A percentile compares a stretch with the other conserved stretches of the same genome.
These are phyloP conservation scores for Globisporangium paddicum DNA, from an alignment of 352 stramenopile genomes.

Conservation along the genomic window DNA sequence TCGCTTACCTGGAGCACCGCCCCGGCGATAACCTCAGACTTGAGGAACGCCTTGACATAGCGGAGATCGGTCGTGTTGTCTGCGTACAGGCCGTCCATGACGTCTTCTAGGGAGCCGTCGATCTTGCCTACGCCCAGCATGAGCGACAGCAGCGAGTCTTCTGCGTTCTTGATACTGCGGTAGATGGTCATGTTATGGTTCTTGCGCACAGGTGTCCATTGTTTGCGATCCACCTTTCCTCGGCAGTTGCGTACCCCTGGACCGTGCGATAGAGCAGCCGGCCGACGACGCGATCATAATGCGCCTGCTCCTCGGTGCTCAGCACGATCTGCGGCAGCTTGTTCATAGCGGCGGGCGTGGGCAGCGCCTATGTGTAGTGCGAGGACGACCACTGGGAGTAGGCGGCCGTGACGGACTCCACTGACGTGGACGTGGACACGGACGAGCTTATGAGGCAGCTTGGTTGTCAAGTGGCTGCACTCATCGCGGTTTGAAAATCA, in stretches of 20 bases:
- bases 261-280: constrained; percentile 24
- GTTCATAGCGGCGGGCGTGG: not conserved
- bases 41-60: constrained; percentile 31
- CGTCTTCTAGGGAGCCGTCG: constrained; percentile 34
- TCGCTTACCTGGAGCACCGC: constrained; percentile 32
- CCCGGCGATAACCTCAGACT: constrained; percentile 25
- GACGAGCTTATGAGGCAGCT: too few species aligned
- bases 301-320: constrained; percentile 21
- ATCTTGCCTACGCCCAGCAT: constrained; percentile 29
- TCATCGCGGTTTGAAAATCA: too few species aligned
- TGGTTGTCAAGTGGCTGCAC: too few species aligned
- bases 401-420: constrained; percentile 3
- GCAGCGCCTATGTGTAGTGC: not conserved
- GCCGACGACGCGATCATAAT: constrained; percentile 23
- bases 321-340: too few species aligned
- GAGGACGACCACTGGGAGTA: constrained; percentile 11
- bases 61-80: constrained; percentile 39
- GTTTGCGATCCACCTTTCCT: constrained; percentile 13
- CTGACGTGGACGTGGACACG: constrained; percentile 18
- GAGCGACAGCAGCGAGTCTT: constrained; percentile 23
- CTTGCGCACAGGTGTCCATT: constrained; percentile 36
- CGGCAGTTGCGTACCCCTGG: constrained; percentile 21
- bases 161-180: constrained; percentile 37
- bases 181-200: constrained; percentile 37
- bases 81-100: constrained; percentile 39